Evolutionary conservation across 257 asterid genomes (phyloP).

Genomic region (Schizonepeta tenuifolia): DNA sequence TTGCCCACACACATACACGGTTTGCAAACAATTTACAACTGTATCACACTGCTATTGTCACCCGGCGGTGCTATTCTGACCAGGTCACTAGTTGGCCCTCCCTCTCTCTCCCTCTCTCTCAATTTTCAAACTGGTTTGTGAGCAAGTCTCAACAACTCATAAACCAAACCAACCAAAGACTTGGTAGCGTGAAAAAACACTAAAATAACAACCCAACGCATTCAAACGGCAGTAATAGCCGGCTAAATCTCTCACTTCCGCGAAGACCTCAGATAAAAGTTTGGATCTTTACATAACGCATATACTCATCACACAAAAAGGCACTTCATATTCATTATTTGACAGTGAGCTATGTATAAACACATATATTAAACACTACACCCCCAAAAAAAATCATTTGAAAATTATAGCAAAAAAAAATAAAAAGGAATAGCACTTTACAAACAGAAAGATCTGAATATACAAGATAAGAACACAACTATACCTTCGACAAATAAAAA

Average conservation of each 20-base stretch:
- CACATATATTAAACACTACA: not conserved
- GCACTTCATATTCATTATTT: not conserved
- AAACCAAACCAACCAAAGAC: conserved; percentile 21
- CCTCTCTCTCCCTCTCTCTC: conserved; percentile 21
- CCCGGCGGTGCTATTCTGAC: conserved; percentile 32
- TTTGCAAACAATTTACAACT: conserved; percentile 45
- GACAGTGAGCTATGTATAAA: not conserved
- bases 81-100: too few relatives aligned
- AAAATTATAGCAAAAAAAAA: not conserved
- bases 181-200: conserved; percentile 19
- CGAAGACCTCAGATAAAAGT: conserved; percentile 27
- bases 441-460: conserved; percentile 36
- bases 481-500: conserved; percentile 22
- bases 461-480: not conserved
- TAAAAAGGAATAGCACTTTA: not conserved
- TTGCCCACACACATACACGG: conserved; percentile 30
- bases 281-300: conserved; percentile 1
- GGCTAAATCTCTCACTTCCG: conserved; percentile 20
- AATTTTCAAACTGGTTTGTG: conserved; percentile 1
- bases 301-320: not conserved
- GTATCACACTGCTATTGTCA: conserved; percentile 32
- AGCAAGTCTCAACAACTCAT: conserved; percentile 19
- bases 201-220: not conserved
- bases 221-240: conserved; percentile 22
- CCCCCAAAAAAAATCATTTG: not conserved